Percentiles rank a stretch among this genome's conserved stretches.
These are phyloP conservation scores for Exophiala bonariae DNA, from an alignment of 2,329 filamentous ascomycete genomes.

Conservation along the genomic window DNA sequence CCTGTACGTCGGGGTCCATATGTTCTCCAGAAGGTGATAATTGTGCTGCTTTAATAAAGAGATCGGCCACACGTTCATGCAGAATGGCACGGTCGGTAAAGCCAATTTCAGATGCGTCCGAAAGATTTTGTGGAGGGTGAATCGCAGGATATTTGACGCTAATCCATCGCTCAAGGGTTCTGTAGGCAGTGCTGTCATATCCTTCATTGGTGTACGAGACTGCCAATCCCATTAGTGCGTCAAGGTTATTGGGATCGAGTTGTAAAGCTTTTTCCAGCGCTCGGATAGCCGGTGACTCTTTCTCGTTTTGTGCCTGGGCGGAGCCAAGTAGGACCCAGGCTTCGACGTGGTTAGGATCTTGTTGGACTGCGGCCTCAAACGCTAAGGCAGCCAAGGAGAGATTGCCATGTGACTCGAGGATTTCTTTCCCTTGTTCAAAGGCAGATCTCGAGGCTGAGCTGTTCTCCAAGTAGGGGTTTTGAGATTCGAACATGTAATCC, in stretches of 20 bases:
- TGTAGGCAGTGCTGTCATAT: slow-evolving; percentile 95
- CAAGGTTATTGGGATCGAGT: slow-evolving; percentile 80
- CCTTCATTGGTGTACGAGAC: slow-evolving; percentile 99
- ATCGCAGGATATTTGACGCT: slow-evolving; percentile 91
- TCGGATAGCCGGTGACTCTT: slow-evolving; percentile 92
- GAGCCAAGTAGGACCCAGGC: slow-evolving; percentile 92
- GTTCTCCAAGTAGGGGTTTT: slow-evolving; percentile 83
- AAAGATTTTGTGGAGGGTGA: slow-evolving; percentile 69
- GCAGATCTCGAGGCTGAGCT: slow-evolving; percentile 59
- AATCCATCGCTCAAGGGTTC: slow-evolving; percentile 94
- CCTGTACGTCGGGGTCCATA: slow-evolving; percentile 98
- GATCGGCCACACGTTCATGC: slow-evolving; percentile 84
- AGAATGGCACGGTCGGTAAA: slow-evolving; percentile 91
- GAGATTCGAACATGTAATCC: slow-evolving; percentile 90
- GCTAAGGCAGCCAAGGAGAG: slow-evolving; percentile 89
- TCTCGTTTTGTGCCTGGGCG: slow-evolving; percentile 97
- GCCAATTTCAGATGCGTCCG: slow-evolving; percentile 73
- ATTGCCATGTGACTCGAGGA: slow-evolving; percentile 91
- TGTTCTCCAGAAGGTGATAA: slow-evolving; percentile 87
- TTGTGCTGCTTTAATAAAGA: slow-evolving; percentile 91
- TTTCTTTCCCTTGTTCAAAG: slow-evolving; percentile 88
- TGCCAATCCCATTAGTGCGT: slow-evolving; percentile 90
- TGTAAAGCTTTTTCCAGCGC: slow-evolving; percentile 89
- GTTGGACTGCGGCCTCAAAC: slow-evolving; percentile 93
- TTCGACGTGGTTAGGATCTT: slow-evolving; percentile 81